Base-by-base conservation (phyloP, 2,329 filamentous ascomycete species). In the Aspergillus cejpii region DNA sequence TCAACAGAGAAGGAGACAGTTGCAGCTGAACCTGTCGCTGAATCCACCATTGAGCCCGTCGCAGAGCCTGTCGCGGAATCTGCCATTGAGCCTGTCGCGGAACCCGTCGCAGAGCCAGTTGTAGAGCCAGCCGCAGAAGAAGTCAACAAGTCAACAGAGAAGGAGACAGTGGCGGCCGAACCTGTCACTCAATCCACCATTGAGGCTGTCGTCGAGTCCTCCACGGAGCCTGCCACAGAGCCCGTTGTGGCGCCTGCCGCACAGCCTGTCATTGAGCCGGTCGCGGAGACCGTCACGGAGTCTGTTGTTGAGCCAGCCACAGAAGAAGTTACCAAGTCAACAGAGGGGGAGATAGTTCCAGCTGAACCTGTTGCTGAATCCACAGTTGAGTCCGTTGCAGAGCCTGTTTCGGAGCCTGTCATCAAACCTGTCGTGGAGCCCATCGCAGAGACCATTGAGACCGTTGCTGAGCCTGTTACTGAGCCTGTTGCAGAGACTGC, bases 121-220 rank as follows among this genome's bases (percentile, higher is more conserved):
- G 15, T 20, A 19, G 37, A 48, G 19, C 31, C 41, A 29, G 17
- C 26, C 5, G 6, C 44, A 31, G 47, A 49, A 33, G 26, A n/a
- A n/a, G n/a, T n/a, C n/a, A n/a, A n/a, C n/a, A n/a, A n/a, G n/a
- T n/a, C n/a, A n/a, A n/a, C n/a, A n/a, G n/a, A n/a, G n/a, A n/a
- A n/a, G n/a, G n/a, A n/a, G n/a, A n/a, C n/a, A n/a, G n/a, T 39
- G 20, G 27, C 38, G 2, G 41, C 46, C 38, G 49, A 54, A 29
- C 38, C 47, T 39, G 31, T 37, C 19, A 6, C 27, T 10, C 31
- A 49, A 31, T 29, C 28, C 8, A 19, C 31, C 6, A 33, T 41
- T 17, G 49, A 47, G 24, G 31, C 37, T 2, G 17, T 36, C 12
- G 20, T 26, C 29, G 47, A 52, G 34, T 20, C 39, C 11, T 19